Base-by-base conservation (phyloP, 2,329 filamentous ascomycete species). In the Phialophora tarda region DNA sequence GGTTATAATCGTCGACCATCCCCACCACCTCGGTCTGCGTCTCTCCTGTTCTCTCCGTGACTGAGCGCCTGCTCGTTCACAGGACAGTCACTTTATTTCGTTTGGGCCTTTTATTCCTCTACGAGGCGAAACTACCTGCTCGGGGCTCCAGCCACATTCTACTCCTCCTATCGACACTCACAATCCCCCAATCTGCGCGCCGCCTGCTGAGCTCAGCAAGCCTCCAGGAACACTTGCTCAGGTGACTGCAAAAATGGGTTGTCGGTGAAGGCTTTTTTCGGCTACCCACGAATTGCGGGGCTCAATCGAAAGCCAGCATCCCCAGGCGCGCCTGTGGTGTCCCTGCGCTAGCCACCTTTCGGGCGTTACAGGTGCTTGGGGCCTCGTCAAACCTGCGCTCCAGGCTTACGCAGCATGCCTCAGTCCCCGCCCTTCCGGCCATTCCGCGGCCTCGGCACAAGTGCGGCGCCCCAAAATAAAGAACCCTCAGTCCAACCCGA, bases 401-500 rank as follows among this genome's bases (percentile, higher is more conserved):
- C 57, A 32, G 28, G 41, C 47, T 41, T 56, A 32, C n/a, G 26
- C 30, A 56, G 26, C 30, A 69, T 69, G 67, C 59, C 59, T 64
- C 62, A 30, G 50, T 21, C 50, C 59, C 53, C 65, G 26, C 26
- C 53, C 48, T 60, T 64, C 63, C 68, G 63, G 58, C 21, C 47
- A 47, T 62, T 70, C 65, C 65, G 63, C 57, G 60, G 41, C 51
- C 59, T 62, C 38, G 47, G 57, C 48, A 41, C 21, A 38, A 48
- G n/a, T 50, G 12, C 34, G 14, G 47, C 38, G 8, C 24, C 56
- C 30, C 26, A 17, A 23, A 24, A 24, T 28, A 34, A 57, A 60
- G 65, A 68, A 62, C 61, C 54, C 60, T 62, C 65, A 11, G 11
- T 28, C 50, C 21, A 64, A 12, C 17, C 59, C n/a, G 68, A 70